Conservation (phyloP, 495 filamentous ascomycete genomes). For the Penicillium flavigenum region DNA sequence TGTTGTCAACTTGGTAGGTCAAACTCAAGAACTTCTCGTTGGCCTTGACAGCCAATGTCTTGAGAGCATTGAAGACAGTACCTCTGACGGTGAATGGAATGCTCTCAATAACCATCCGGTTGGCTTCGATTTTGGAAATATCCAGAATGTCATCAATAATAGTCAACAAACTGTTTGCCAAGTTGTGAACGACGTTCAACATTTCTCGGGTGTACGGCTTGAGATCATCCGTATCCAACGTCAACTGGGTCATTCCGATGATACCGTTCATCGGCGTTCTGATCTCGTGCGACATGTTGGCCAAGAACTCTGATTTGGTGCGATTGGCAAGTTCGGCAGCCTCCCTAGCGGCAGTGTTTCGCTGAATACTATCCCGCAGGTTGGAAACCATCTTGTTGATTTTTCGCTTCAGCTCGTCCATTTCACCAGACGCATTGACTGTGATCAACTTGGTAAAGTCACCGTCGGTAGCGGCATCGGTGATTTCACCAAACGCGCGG, state of each 20-base stretch:
- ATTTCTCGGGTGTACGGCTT: conserved; percentile 96
- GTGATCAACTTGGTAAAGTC: conserved; percentile 97
- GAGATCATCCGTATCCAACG: conserved; percentile 86
- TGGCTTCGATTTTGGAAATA: conserved; percentile 98
- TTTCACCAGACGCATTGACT: conserved; percentile 97
- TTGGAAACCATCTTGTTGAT: conserved; percentile 99
- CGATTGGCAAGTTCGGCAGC: conserved; percentile 96
- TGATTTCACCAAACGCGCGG: conserved; percentile 95
- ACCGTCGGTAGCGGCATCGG: conserved; percentile 92
- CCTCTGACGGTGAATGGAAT: conserved; percentile 95
- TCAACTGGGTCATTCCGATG: conserved; percentile 95
- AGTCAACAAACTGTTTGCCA: conserved; percentile 94
- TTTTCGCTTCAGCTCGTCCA: conserved; percentile 98
- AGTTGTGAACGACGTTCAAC: conserved; percentile 97
- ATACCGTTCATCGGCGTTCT: conserved; percentile 89
- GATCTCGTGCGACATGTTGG: conserved; percentile 99
- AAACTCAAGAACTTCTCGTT: conserved; percentile 95
- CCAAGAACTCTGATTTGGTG: conserved; percentile 97
- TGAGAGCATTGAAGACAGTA: conserved; percentile 96
- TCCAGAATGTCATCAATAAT: conserved; percentile 99
- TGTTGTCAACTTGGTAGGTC: conserved; percentile 90
- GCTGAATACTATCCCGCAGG: conserved; percentile 91
- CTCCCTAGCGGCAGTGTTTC: conserved; percentile 95
- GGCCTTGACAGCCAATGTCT: conserved; percentile 94
- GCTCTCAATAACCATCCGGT: conserved; percentile 99